phyloP scores from a whole-genome alignment of 495 filamentous ascomycete genomes.

The Hypomontagnella monticulosa region DNA sequence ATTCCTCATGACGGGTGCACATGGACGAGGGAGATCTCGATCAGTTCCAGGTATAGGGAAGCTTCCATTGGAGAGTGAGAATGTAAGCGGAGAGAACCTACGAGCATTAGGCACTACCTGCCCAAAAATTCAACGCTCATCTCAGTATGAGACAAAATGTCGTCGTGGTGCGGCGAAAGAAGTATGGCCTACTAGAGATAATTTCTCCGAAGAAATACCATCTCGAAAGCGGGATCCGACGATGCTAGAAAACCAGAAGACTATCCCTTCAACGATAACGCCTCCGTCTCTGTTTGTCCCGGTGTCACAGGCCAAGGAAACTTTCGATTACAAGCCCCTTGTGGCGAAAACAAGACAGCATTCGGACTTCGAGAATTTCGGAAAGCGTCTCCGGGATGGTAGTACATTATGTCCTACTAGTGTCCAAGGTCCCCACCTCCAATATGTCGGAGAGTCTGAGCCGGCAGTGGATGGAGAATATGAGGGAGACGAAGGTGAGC shows the following conservation, averaged over 20 bases:
- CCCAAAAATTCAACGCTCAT: neutral
- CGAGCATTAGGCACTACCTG: neutral
- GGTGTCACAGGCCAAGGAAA: neutral
- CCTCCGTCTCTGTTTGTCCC: constrained; percentile 10
- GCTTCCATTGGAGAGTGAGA: constrained; percentile 33
- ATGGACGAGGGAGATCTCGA: constrained; percentile 32
- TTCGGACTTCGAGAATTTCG: constrained; percentile 42
- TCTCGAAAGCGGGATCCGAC: neutral
- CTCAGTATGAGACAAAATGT: constrained; percentile 2
- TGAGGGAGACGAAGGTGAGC: constrained; percentile 4
- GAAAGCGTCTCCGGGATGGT: constrained; percentile 1
- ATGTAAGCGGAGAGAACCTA: neutral
- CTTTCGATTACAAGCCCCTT: neutral
- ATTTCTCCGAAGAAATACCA: constrained; percentile 36
- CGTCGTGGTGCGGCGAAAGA: constrained; percentile 19
- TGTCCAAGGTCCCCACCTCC: neutral
- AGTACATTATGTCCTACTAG: neutral
- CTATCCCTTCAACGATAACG: constrained; percentile 19
- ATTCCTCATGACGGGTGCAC: constrained; percentile 19
- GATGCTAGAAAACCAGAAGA: constrained; percentile 5
- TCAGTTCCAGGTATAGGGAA: constrained; percentile 32
- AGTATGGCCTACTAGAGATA: constrained; percentile 40
- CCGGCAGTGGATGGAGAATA: neutral
- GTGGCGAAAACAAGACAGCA: constrained; percentile 24
- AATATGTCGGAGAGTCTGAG: neutral